Base-by-base conservation (phyloP, 345 rosid genomes). In the Populus alba region DNA sequence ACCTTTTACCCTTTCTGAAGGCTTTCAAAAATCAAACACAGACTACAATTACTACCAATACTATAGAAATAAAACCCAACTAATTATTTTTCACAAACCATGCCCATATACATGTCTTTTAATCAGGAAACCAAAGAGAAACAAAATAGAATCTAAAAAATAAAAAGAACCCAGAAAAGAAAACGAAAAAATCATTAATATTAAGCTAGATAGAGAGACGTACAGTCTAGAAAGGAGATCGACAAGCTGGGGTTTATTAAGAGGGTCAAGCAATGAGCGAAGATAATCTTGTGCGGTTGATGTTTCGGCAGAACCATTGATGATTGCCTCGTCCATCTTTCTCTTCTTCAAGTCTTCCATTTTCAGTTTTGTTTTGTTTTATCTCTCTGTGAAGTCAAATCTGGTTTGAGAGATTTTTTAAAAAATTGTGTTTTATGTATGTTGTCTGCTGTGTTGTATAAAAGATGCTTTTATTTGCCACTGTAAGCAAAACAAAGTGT, bases 141-240 rank as follows among this genome's bases (percentile, higher is more conserved):
- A 37, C 5, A 68, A 8, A 18, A 35, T 16, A 43, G 43, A 41
- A 63, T 16, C 59, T 63, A 69, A 9, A 9, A 39, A 45, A 66
- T 5, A 53, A 63, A 53, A 66, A 5, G 1, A n/a, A 62, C 38
- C 51, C n/a, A 29, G 12, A 23, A 65, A 37, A 41, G n/a, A 17
- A 55, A 80, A 80, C 17, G 18, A 17, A 23, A 3, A 62, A 22
- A 41, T 8, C 22, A 5, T 45, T 33, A 18, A 12, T 18, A 18
- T 11, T 68, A 38, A 31, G 23, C 15, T 12, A 45, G 66, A 66
- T 27, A 65, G 41, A 59, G 49, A 12, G 59, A 80, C 87, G 70
- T 78, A 90, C 92, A 89, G 82, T 80, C 80, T 79, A 66, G 91
- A 83, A 66, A 91, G 95, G 73, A 91, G 90, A 78, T 91, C 90